Base-by-base conservation (phyloP, 1,284 basidiomycete species). In the Apiotrichum sp. region DNA sequence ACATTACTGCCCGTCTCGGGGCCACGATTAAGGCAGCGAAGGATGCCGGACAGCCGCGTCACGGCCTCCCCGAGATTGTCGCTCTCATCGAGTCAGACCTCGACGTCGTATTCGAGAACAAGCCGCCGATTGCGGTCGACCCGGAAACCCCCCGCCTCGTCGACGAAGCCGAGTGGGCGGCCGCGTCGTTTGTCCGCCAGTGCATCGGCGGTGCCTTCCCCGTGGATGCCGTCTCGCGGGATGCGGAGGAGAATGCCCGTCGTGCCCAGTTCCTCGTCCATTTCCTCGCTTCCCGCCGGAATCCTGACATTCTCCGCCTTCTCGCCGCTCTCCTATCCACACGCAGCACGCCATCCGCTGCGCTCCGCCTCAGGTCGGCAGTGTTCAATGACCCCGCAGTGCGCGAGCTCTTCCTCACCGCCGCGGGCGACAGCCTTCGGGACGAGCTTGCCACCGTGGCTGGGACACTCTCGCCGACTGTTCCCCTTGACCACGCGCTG, bases 61-160 rank as follows among this genome's bases (percentile, higher is more conserved):
- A 79, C 7, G 74, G 74, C 3, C 69, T 84, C 16, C 66, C 64
- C 4, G 69, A 69, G 42, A 81, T 83, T 3, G 72, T 86, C 29
- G 70, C 72, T 16, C 54, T 53, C 11, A 85, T 84, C 36, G 84
- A 87, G 71, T 78, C 78, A 39, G 88, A 92, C 70, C 68, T 92
- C 22, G 53, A 47, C 31, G 50, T 65, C n/a, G 48, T 72, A 13
- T 41, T 52, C n/a, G 47, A 46, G 6, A 32, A 36, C 9, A 50
- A 14, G 9, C 14, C 11, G n/a, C 32, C 42, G 6, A 11, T 36
- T 4, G 22, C 41, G 2, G 29, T 33, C 0, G 54, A 62, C 46
- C 55, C 60, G 6, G 49, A 62, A 50, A 58, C 54, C 6, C 59
- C 58, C 2, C 40, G 39, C 6, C 57, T 62, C n/a, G 50, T 57